Conservation (phyloP, 225 moss, liverwort and hornwort genomes). For the Climacium dendroides region DNA sequence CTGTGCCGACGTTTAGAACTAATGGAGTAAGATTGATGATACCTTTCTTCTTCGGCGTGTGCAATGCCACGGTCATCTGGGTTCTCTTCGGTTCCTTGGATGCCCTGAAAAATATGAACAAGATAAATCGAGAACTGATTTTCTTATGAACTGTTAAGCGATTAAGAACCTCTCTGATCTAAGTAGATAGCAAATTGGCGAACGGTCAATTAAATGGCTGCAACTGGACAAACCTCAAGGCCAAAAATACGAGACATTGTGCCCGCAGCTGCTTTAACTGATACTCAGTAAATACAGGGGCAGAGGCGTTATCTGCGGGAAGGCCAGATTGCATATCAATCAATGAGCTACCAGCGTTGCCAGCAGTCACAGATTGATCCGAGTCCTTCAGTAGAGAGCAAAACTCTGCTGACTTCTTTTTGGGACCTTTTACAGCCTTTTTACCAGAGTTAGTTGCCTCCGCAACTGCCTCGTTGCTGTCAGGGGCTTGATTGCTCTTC, state of each 20-base stretch:
- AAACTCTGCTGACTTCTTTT: slow-evolving; percentile 51
- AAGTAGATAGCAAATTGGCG: neutral
- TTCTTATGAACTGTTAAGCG: neutral
- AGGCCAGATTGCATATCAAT: slow-evolving; percentile 19
- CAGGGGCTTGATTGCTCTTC: slow-evolving; percentile 13
- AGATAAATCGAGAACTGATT: neutral
- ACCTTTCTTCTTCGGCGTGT: slow-evolving; percentile 88
- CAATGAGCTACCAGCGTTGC: slow-evolving; percentile 20
- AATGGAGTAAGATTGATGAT: neutral
- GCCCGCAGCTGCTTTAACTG: slow-evolving; percentile 79
- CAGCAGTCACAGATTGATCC: slow-evolving; percentile 20
- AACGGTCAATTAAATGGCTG: neutral
- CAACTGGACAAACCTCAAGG: slow-evolving; percentile 29
- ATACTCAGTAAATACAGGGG: slow-evolving; percentile 52
- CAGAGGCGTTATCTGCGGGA: slow-evolving; percentile 16
- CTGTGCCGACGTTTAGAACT: neutral
- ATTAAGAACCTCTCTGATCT: neutral
- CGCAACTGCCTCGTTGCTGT: slow-evolving; percentile 5
- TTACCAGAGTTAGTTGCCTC: slow-evolving; percentile 23
- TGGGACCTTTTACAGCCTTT: slow-evolving; percentile 37
- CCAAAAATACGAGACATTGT: slow-evolving; percentile 61
- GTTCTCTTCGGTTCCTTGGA: slow-evolving; percentile 65
- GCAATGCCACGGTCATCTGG: slow-evolving; percentile 54
- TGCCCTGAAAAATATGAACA: slow-evolving; percentile 32
- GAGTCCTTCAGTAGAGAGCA: slow-evolving; percentile 48